Base-by-base conservation (phyloP, 2,329 filamentous ascomycete species). In the Coleophoma eucalyptorum region DNA sequence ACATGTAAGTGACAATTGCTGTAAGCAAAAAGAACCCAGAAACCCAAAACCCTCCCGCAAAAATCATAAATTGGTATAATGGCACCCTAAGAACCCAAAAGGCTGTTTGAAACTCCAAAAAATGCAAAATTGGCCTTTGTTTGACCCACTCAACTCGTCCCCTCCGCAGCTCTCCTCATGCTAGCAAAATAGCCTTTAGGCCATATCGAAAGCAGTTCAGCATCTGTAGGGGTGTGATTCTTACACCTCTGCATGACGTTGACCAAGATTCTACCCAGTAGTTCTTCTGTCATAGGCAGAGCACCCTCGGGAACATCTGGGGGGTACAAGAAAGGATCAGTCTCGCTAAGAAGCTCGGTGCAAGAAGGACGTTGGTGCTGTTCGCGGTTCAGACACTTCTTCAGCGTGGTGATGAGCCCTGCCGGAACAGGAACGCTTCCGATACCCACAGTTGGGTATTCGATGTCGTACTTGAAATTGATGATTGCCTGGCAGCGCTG, bases 401-500 rank as follows among this genome's bases (percentile, higher is more conserved):
- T 78, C 74, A 89, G 75, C 0, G 84, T 87, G 31, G 77, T 71
- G 33, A 87, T 67, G 12, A 87, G 70, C 11, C 77, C 78, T 0
- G 73, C 70, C 0, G 84, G 84, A 1, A 89, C 81, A 0, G 73
- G 71, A 1, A 77, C 73, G 48, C 76, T 85, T 41, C 89, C 89
- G 46, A 91, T 73, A 12, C 86, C 89, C 3, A 78, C 75, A 1
- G 83, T 76, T 0, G 86, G 86, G 62, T 85, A 94, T 50, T 89
- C 81, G 62, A 95, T 89, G 5, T 71, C 67, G 67, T 91, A 83
- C 50, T 84, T 78, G 69, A 83, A 89, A 67, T 93, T 89, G 58
- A 91, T 89, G 64, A 95, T 94, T 53, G 89, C 89, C 68, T 90
- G 85, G 66, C 95, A 94, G 19, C 90, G 85, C 35, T 89, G 84